A percentile compares a stretch with the other conserved stretches of the same genome.
Evolutionary conservation across 106 monocot species (phyloP).

Genomic region (Amphibolis antarctica): DNA sequence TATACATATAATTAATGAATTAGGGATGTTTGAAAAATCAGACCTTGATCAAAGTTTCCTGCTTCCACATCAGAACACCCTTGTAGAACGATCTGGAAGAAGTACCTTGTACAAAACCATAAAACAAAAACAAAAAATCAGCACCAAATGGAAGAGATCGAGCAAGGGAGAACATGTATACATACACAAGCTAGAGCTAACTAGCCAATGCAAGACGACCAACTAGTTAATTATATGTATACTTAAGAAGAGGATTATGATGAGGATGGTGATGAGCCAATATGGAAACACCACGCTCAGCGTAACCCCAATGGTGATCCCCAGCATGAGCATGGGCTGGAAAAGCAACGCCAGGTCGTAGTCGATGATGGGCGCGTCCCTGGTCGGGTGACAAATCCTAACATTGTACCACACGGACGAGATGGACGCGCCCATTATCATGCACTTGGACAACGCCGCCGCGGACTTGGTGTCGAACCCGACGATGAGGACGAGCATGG

Average conservation of each 20-base stretch:
- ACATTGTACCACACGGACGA: slow-evolving; percentile 9
- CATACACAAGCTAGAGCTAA: no score
- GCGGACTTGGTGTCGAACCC: slow-evolving; percentile 17
- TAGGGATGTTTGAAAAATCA: no score
- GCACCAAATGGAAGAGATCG: no score
- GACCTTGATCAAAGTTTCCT: slow-evolving; percentile 68
- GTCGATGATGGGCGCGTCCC: slow-evolving; percentile 9
- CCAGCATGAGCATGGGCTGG: slow-evolving; percentile 21
- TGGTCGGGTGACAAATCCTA: slow-evolving; percentile 9
- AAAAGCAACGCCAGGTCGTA: slow-evolving; percentile 16
- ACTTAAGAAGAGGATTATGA: slow-evolving; percentile 19
- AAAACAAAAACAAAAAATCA: no score
- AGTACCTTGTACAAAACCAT: slow-evolving; percentile 42
- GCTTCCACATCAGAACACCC: slow-evolving; percentile 76
- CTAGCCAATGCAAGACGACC: no score
- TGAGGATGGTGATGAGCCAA: slow-evolving; percentile 9
- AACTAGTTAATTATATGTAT: no score
- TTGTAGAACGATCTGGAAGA: slow-evolving; percentile 83
- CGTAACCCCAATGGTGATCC: slow-evolving; percentile 16
- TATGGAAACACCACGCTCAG: slow-evolving; percentile 13
- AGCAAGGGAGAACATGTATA: no score
- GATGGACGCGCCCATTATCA: slow-evolving; percentile 9
- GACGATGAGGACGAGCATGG: slow-evolving; percentile 14
- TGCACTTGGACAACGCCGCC: slow-evolving; percentile 15
- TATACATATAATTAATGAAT: no score